phyloP scores from a whole-genome alignment of 1,284 basidiomycete species.

The Golubevia pallescens region DNA sequence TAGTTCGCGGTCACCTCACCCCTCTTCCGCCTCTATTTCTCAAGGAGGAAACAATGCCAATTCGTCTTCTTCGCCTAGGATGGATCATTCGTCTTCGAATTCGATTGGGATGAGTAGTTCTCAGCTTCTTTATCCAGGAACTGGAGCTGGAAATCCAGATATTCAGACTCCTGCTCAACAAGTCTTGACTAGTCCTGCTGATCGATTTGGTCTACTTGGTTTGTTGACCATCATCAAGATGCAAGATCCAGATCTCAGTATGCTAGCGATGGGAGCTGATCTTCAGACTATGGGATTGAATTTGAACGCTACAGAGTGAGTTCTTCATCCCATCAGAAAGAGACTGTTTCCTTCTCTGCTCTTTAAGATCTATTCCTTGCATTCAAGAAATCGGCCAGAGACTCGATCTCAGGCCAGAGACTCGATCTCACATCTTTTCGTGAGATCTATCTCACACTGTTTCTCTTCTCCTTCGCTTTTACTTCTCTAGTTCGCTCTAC shows the following conservation, averaged over 20 bases:
- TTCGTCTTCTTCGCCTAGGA: not conserved
- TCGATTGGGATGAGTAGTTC: not conserved
- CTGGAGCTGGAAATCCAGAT: not conserved
- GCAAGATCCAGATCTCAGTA: conserved; percentile 82
- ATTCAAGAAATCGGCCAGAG: too few relatives aligned
- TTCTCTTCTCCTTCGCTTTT: conserved; percentile 7
- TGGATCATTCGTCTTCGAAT: not conserved
- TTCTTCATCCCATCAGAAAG: conserved; percentile 7
- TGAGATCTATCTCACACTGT: not conserved
- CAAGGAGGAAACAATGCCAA: not conserved
- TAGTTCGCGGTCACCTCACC: too few relatives aligned
- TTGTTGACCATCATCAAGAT: conserved; percentile 89
- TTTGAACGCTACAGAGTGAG: conserved; percentile 75
- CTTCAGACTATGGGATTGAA: conserved; percentile 90
- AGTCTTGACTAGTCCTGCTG: conserved; percentile 88
- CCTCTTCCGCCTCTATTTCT: not conserved
- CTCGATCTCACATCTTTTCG: conserved; percentile 2
- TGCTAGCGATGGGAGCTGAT: conserved; percentile 89
- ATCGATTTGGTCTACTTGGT: conserved; percentile 90
- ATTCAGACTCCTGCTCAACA: conserved; percentile 81
- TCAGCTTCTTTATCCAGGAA: not conserved
- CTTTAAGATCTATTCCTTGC: conserved; percentile 19
- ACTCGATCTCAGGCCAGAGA: conserved; percentile 3
- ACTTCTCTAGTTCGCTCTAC: conserved; percentile 76
- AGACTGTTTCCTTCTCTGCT: conserved; percentile 12